Conservation (phyloP, 1,139 yeast species). For the Diutina mesorugosa region DNA sequence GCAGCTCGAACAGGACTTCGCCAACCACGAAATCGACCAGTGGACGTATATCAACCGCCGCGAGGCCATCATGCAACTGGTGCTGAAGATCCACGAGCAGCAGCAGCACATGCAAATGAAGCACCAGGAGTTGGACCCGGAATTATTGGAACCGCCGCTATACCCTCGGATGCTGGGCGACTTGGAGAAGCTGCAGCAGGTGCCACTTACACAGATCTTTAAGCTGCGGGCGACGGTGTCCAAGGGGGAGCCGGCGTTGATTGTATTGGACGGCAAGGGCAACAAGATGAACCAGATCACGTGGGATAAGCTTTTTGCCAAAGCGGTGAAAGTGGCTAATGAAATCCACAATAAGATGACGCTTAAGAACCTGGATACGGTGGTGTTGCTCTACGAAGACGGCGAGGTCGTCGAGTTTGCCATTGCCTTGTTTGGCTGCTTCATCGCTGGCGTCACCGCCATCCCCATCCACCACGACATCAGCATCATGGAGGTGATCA, state of each 20-base stretch:
- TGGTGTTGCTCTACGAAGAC: slow-evolving; percentile 71
- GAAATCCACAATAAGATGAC: slow-evolving; percentile 65
- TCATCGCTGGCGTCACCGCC: slow-evolving; percentile 87
- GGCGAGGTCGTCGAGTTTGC: slow-evolving; percentile 78
- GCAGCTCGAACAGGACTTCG: slow-evolving; percentile 30
- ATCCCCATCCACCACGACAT: slow-evolving; percentile 81
- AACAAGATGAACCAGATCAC: slow-evolving; percentile 66
- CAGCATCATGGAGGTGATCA: slow-evolving; percentile 49
- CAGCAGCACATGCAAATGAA: slow-evolving; percentile 13
- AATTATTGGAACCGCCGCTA: slow-evolving; percentile 39
- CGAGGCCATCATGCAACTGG: slow-evolving; percentile 31
- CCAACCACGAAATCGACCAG: slow-evolving; percentile 30
- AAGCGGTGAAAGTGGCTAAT: slow-evolving; percentile 82
- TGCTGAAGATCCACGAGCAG: slow-evolving; percentile 23
- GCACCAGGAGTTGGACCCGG: slow-evolving; percentile 18
- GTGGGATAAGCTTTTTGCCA: slow-evolving; percentile 81
- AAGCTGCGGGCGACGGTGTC: slow-evolving; percentile 58
- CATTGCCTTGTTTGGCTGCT: slow-evolving; percentile 81
- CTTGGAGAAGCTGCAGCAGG: slow-evolving; percentile 3
- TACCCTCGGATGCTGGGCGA: slow-evolving; percentile 40
- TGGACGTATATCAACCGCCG: slow-evolving; percentile 36
- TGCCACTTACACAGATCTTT: slow-evolving; percentile 47
- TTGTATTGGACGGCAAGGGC: slow-evolving; percentile 64
- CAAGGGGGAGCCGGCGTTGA: slow-evolving; percentile 58
- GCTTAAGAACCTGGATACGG: slow-evolving; percentile 70